These are phyloP conservation scores for Ricinus communis DNA, from an alignment of 345 rosid genomes.

Conservation along the genomic window DNA sequence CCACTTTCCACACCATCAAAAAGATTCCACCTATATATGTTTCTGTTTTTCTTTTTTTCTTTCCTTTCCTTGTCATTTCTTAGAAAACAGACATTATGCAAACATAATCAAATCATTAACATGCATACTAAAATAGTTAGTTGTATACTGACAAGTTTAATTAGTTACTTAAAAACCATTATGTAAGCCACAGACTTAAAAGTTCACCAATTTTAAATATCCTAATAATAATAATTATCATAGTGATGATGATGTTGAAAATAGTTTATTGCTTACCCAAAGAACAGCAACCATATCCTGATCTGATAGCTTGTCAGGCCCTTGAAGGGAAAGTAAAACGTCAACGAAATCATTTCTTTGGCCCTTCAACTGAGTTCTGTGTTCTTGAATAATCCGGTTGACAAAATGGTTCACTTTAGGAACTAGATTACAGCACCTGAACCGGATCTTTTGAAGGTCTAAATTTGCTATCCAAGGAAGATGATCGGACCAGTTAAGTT, in stretches of 20 bases:
- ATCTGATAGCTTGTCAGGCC: slow-evolving; percentile 36
- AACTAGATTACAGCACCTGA: slow-evolving; percentile 42
- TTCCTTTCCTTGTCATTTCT: too few species aligned
- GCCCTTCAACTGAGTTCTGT: slow-evolving; percentile 12
- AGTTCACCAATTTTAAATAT: too few species aligned
- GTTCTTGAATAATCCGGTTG: slow-evolving; percentile 43
- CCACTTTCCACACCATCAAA: too few species aligned
- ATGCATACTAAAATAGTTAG: background rate
- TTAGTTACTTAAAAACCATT: too few species aligned
- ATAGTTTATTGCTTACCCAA: slow-evolving; percentile 40
- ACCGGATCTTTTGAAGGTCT: slow-evolving; percentile 43
- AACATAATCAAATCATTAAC: background rate
- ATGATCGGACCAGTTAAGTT: slow-evolving; percentile 55
- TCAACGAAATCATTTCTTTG: slow-evolving; percentile 43
- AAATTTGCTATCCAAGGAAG: slow-evolving; percentile 47
- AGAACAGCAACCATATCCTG: slow-evolving; percentile 49
- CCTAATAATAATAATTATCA: too few species aligned
- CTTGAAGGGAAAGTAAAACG: slow-evolving; percentile 41
- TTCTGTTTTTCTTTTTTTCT: too few species aligned
- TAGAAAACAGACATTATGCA: too few species aligned
- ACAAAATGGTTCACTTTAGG: slow-evolving; percentile 52
- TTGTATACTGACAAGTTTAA: too few species aligned
- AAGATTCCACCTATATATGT: too few species aligned
- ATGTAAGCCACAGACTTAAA: too few species aligned
- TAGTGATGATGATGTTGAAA: too few species aligned